These are phyloP conservation scores for Euphorbia schlechtendalii DNA, from an alignment of 441 rosid species.

Conservation along the genomic window DNA sequence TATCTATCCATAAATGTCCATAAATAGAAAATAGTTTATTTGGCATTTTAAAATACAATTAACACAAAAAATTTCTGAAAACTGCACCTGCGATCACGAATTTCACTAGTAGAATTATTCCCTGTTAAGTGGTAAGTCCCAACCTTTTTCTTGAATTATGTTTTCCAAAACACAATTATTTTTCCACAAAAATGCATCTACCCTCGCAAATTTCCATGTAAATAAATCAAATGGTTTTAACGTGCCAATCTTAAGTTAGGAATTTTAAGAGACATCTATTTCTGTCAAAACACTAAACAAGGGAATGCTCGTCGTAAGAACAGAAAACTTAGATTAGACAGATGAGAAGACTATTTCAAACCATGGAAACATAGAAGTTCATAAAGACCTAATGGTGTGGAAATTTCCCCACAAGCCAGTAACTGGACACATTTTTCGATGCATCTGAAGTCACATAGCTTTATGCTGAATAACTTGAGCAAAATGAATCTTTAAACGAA, in stretches of 20 bases:
- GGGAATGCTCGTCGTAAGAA: not conserved
- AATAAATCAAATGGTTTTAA: not conserved
- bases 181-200: too few species aligned
- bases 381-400: not conserved
- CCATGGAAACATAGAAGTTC: not conserved
- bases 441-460: conserved; percentile 2
- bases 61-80: too few species aligned
- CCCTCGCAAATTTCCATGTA: not conserved
- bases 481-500: too few species aligned
- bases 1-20: not conserved
- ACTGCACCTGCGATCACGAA: not conserved
- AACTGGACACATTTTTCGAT: not conserved
- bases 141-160: too few species aligned
- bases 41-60: too few species aligned
- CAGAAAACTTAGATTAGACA: not conserved
- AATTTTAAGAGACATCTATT: not conserved
- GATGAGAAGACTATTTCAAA: not conserved
- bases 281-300: conserved; percentile 1
- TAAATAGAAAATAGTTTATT: too few species aligned
- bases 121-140: not conserved
- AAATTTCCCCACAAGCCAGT: not conserved
- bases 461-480: not conserved
- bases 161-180: too few species aligned
- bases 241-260: not conserved
- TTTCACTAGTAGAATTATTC: not conserved